These are phyloP conservation scores for Didymella arachidicola DNA, from an alignment of 2,329 filamentous ascomycete genomes.

Conservation along the genomic window DNA sequence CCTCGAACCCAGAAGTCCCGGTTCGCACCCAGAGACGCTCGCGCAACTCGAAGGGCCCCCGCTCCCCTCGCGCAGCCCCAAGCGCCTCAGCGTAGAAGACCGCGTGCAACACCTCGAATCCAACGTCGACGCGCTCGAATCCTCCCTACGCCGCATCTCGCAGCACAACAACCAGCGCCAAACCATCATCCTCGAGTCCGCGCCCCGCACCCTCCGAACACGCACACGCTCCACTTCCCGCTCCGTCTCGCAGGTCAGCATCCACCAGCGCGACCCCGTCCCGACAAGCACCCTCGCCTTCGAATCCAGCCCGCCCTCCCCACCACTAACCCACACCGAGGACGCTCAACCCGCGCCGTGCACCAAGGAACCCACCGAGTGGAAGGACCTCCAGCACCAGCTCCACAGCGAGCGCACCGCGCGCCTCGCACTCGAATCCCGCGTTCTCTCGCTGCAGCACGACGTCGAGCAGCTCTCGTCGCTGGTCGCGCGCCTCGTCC, in stretches of 20 bases:
- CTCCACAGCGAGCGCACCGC: slow-evolving; percentile 44
- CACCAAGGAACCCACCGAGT: slow-evolving; percentile 8
- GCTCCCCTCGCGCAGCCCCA: slow-evolving; percentile 22
- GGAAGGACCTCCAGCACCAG: slow-evolving; percentile 34
- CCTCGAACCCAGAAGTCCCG: slow-evolving; percentile 33
- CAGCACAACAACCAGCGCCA: slow-evolving; percentile 47
- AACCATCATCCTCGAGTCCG: slow-evolving; percentile 51
- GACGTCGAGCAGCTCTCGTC: slow-evolving; percentile 44
- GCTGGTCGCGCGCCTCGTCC: slow-evolving; percentile 40
- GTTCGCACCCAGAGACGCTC: slow-evolving; percentile 9
- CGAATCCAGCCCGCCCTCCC: slow-evolving; percentile 14
- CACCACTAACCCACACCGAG: slow-evolving; percentile 11
- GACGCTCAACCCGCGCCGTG: slow-evolving; percentile 1
- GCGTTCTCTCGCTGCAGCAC: slow-evolving; percentile 42
- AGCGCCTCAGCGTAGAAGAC: slow-evolving; percentile 45
- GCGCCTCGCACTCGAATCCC: slow-evolving; percentile 45
- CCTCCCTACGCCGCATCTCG: slow-evolving; percentile 43
- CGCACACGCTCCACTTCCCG: slow-evolving; percentile 42
- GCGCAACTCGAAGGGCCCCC: slow-evolving; percentile 24
- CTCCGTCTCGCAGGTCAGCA: slow-evolving; percentile 20
- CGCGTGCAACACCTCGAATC: slow-evolving; percentile 45
- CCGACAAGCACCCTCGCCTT: slow-evolving; percentile 9
- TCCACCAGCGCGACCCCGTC: slow-evolving; percentile 17
- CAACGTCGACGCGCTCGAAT: slow-evolving; percentile 41
- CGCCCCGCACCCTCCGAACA: slow-evolving; percentile 44